Base-by-base conservation (phyloP, 441 rosid species). In the Gossypium schwendimanii region DNA sequence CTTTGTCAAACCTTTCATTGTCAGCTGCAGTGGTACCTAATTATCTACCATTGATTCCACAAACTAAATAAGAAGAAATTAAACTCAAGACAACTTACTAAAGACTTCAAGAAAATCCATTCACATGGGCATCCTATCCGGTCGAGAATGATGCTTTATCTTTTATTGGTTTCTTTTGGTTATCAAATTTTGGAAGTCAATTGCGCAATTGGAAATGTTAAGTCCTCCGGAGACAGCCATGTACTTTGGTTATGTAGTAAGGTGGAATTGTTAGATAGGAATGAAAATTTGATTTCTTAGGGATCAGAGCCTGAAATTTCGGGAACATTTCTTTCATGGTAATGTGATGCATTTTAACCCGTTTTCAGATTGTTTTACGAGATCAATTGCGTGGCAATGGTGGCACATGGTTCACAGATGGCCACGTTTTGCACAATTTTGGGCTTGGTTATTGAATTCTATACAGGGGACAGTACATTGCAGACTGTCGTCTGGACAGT, bases 1-100 rank as follows among this genome's bases (percentile, higher is more conserved):
- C 63, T 83, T 78, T 45, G 89, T 86, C 69, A 87, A 84, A 77
- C 97, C 97, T 11, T 89, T 91, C 81, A 80, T 87, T 14, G 80
- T 91, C 64, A 60, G 77, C 77, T 93, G 94, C 73, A 88, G 91
- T 71, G 74, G 82, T 68, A 76, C 59, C 26, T 85, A 77, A 79
- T 70, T 65, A 58, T 71, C 41, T 36, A 44, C 15, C 63, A 36
- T 52, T 52, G 24, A 20, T 59, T 44, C 18, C 49, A 18, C 49
- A 36, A 21, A 55, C 58, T 39, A 53, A 24, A 20, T 14, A 8
- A 3, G 23, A 70, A 6, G 45, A 20, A 3, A 6, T 33, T 12
- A 53, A 15, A 26, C 2, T 8, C 11, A 6, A 31, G 66, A 67
- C 33, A 23, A 11, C 9, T 28, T n/a, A 50, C 26, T 20, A 18